Base-by-base conservation (phyloP, 805 yeast genomes). In the Jamesozyma gamospora region DNA sequence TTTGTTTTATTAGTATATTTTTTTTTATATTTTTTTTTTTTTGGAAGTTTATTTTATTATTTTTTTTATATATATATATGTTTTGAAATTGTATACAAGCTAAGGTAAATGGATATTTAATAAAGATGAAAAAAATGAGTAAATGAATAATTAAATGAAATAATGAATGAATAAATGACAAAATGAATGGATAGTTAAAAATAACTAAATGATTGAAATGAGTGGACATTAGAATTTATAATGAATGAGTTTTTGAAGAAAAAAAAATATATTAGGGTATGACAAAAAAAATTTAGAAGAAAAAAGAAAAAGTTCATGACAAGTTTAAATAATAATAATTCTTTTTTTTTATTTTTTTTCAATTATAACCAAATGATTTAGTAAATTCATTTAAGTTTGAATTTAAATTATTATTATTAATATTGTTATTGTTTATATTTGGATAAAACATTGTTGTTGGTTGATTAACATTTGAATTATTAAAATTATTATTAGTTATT, bases 311-410 rank as follows among this genome's bases (percentile, higher is more conserved):
- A 21, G 8, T 21, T 21, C 24, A 8, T 21, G 5, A 21, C 8
- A 8, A 21, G 24, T 21, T 5, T 8, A 21, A 21, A 21, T 6
- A 5, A 21, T 21, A 21, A 21, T 21, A 21, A 6, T 21, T 21
- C 8, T 21, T 21, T 21, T 21, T 21, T 21, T 21, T 21, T 21
- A 21, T 6, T 21, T 21, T 21, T 21, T 21, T 21, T 32, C 32
- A 38, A 25, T 28, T 33, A 25, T 28, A 38, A 13, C 41, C 41
- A 24, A 34, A 38, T 25, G 35, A 17, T 21, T 35, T 17, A 16
- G 32, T 18, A 14, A 21, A 31, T 17, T 30, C 27, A 27, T 27
- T 26, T 11, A 29, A 12, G 16, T 35, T 31, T 16, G 28, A 32
- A n/a, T 18, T 17, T n/a, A 6, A 16, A n/a, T 37, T 37, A 12